These are phyloP conservation scores for Berkeleyomyces rouxiae DNA, from an alignment of 2,329 filamentous ascomycete species.

Conservation along the genomic window DNA sequence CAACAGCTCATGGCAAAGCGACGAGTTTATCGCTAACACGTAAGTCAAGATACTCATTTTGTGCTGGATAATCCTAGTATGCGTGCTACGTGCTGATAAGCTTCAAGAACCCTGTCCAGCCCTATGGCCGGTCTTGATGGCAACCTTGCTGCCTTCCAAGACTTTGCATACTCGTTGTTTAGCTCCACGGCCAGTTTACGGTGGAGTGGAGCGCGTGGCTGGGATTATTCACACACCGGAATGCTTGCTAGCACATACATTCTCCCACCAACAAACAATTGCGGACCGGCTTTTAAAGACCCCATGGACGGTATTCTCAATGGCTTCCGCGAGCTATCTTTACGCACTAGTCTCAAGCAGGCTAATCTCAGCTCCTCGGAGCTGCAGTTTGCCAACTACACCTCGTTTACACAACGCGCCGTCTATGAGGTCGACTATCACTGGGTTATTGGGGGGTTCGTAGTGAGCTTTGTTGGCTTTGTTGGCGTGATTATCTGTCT, in stretches of 20 bases:
- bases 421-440: conserved; percentile 12
- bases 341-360: conserved; percentile 6
- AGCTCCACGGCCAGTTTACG: conserved; percentile 4
- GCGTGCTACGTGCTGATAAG: neutral
- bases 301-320: conserved; percentile 13
- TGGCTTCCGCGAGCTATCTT: conserved; percentile 8
- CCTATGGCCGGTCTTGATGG: conserved; percentile 8
- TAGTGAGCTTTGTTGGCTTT: conserved; percentile 9
- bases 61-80: neutral
- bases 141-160: conserved; percentile 11
- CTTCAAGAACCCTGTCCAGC: neutral
- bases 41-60: neutral
- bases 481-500: conserved; percentile 4
- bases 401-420: conserved; percentile 10
- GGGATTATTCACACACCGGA: conserved; percentile 11
- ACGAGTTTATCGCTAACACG: conserved; percentile 5
- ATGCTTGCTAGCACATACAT: conserved; percentile 11
- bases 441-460: conserved; percentile 10
- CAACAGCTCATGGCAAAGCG: conserved; percentile 11
- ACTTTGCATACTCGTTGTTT: conserved; percentile 11
- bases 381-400: conserved; percentile 10
- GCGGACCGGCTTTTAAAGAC: conserved; percentile 10
- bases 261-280: conserved; percentile 3
- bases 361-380: conserved; percentile 2
- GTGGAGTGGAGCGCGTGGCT: conserved; percentile 10